Conservation (phyloP, 1,284 basidiomycete species). For the Psilocybe mexicana region DNA sequence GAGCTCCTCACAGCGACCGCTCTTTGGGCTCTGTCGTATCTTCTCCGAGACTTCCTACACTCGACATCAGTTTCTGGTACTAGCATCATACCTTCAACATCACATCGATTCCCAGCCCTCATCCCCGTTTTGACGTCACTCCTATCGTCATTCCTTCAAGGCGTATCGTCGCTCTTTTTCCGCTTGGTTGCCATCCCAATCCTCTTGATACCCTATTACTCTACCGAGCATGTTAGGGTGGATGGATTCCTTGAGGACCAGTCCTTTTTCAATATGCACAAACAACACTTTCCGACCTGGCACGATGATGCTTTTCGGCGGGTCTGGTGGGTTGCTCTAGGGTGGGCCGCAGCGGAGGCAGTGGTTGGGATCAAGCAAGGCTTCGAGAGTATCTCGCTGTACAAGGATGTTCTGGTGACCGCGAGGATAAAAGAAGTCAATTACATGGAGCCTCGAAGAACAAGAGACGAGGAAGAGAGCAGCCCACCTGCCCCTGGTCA, state of each 20-base stretch:
- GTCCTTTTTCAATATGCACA: not conserved
- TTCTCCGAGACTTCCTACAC: constrained; percentile 48
- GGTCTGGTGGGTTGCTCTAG: constrained; percentile 74
- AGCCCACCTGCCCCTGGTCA: not conserved
- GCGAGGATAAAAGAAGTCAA: constrained; percentile 18
- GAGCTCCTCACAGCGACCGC: constrained; percentile 59
- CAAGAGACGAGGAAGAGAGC: not conserved
- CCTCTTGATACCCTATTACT: constrained; percentile 50
- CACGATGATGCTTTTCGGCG: constrained; percentile 59
- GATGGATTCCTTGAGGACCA: not conserved
- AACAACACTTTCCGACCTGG: constrained; percentile 44
- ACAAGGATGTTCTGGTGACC: constrained; percentile 62
- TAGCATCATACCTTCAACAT: constrained; percentile 29
- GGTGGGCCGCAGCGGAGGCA: constrained; percentile 69
- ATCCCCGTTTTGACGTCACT: constrained; percentile 35
- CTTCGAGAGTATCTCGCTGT: constrained; percentile 63
- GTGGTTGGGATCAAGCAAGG: constrained; percentile 64
- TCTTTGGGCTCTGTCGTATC: constrained; percentile 60
- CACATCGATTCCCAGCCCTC: constrained; percentile 32
- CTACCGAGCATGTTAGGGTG: constrained; percentile 30
- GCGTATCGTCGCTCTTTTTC: constrained; percentile 49
- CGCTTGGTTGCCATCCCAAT: constrained; percentile 57
- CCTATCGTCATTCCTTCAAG: constrained; percentile 51
- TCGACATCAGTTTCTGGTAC: constrained; percentile 18
- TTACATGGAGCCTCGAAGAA: not conserved